Evolutionary conservation across 768 basidiomycete genomes (phyloP).

Genomic region (Tylopilus rubrobrunneus): DNA sequence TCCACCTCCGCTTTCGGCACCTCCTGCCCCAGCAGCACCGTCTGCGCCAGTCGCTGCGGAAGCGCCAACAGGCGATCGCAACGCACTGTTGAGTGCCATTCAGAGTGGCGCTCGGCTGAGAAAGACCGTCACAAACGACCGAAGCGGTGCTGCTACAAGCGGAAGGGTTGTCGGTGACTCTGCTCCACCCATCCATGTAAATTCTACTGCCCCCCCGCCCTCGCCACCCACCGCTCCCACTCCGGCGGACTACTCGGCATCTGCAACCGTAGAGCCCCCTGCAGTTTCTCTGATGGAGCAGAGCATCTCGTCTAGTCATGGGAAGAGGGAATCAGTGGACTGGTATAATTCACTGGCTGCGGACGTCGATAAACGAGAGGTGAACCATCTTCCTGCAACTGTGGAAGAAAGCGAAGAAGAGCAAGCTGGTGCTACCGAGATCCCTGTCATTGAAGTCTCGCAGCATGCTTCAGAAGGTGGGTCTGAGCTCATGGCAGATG

Average conservation of each 20-base stretch:
- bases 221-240: conserved; percentile 13
- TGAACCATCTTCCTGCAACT: too few relatives aligned
- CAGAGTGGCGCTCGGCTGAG: conserved; percentile 68
- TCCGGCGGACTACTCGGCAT: neutral
- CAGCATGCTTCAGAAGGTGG: too few relatives aligned
- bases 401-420: too few relatives aligned
- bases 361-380: too few relatives aligned
- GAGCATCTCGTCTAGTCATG: conserved; percentile 28
- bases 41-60: conserved; percentile 32
- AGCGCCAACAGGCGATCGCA: conserved; percentile 48
- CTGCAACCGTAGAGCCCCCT: conserved; percentile 9
- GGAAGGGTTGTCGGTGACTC: conserved; percentile 78
- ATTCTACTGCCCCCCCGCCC: conserved; percentile 39
- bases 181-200: conserved; percentile 69
- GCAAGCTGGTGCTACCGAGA: too few relatives aligned
- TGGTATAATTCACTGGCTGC: conserved; percentile 91
- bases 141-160: conserved; percentile 62
- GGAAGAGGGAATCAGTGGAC: conserved; percentile 76
- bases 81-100: conserved; percentile 75
- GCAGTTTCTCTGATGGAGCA: conserved; percentile 12
- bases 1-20: conserved; percentile 35
- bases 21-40: conserved; percentile 19
- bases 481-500: too few relatives aligned
- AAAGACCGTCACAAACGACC: conserved; percentile 80
- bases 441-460: too few relatives aligned